phyloP scores from a whole-genome alignment of 805 yeast species.

The Ogataea philodendri region DNA sequence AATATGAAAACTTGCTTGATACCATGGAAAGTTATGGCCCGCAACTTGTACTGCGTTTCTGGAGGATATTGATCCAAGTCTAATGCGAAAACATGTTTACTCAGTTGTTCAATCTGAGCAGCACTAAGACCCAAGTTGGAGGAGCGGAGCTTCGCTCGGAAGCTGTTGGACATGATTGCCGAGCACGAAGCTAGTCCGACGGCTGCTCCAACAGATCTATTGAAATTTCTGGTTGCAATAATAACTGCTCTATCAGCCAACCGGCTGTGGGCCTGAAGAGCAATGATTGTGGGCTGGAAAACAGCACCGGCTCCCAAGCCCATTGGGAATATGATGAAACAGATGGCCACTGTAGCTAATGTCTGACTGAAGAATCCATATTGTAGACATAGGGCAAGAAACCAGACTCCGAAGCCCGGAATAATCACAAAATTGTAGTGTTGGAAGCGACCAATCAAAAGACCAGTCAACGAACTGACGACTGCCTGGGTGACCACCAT shows the following conservation, averaged over 20 bases:
- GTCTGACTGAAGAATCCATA: constrained; percentile 33
- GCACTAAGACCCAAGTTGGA: constrained; percentile 13
- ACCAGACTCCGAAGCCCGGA: constrained; percentile 43
- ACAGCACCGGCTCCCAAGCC: constrained; percentile 49
- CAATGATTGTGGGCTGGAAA: constrained; percentile 57
- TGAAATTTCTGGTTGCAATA: constrained; percentile 53
- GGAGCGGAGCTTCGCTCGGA: constrained; percentile 16
- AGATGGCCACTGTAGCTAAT: constrained; percentile 36
- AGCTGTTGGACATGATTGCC: constrained; percentile 30
- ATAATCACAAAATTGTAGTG: constrained; percentile 42
- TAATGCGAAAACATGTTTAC: constrained; percentile 34
- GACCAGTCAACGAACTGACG: constrained; percentile 45
- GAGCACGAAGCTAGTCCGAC: constrained; percentile 50
- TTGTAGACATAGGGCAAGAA: constrained; percentile 40
- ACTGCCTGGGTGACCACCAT: constrained; percentile 43
- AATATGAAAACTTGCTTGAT: constrained; percentile 35
- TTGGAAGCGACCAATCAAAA: constrained; percentile 41
- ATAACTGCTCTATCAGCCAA: constrained; percentile 57
- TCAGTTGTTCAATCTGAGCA: constrained; percentile 21
- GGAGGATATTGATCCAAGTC: constrained; percentile 26
- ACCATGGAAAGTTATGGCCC: constrained; percentile 32
- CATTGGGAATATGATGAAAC: constrained; percentile 35
- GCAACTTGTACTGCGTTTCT: constrained; percentile 24
- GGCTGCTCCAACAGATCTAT: constrained; percentile 62
- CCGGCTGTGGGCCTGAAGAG: constrained; percentile 50